Evolutionary conservation across 1,284 basidiomycete species (phyloP).

Genomic region (Retiboletus fuscus): DNA sequence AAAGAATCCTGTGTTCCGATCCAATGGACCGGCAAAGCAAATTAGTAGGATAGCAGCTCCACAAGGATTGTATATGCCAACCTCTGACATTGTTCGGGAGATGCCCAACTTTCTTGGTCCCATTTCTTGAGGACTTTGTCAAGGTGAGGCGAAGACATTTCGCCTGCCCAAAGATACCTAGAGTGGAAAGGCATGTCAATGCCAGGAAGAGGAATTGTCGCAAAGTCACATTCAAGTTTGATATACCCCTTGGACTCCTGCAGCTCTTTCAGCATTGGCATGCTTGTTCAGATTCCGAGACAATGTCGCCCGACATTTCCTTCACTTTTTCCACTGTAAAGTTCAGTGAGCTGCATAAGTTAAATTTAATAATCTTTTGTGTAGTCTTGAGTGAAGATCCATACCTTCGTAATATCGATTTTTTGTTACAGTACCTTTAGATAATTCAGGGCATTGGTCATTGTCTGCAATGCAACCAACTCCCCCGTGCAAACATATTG

Average conservation of each 20-base stretch:
- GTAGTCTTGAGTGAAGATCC: not conserved
- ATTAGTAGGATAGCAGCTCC: conserved; percentile 96
- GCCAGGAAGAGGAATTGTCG: conserved; percentile 94
- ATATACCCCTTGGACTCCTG: conserved; percentile 90
- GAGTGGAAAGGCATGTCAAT: conserved; percentile 99
- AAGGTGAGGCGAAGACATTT: conserved; percentile 92
- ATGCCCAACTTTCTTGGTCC: conserved; percentile 92
- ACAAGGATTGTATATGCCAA: conserved; percentile 96
- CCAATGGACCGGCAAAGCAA: conserved; percentile 96
- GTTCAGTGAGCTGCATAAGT: conserved; percentile 77
- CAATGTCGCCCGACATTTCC: conserved; percentile 92
- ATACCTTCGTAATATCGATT: conserved; percentile 93
- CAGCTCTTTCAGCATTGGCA: conserved; percentile 71
- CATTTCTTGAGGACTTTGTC: conserved; percentile 93
- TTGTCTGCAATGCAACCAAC: conserved; percentile 89
- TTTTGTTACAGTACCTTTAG: conserved; percentile 87
- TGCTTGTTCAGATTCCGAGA: conserved; percentile 79
- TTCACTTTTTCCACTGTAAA: conserved; percentile 90
- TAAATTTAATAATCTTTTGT: conserved; percentile 17
- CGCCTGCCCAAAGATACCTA: conserved; percentile 97
- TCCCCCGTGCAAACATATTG: conserved; percentile 99
- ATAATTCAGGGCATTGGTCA: conserved; percentile 97
- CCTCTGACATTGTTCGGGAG: conserved; percentile 85
- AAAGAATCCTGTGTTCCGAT: conserved; percentile 98
- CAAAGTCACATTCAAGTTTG: conserved; percentile 95